Conservation (phyloP, 2,329 filamentous ascomycete species). For the Epicoccum nigrum region DNA sequence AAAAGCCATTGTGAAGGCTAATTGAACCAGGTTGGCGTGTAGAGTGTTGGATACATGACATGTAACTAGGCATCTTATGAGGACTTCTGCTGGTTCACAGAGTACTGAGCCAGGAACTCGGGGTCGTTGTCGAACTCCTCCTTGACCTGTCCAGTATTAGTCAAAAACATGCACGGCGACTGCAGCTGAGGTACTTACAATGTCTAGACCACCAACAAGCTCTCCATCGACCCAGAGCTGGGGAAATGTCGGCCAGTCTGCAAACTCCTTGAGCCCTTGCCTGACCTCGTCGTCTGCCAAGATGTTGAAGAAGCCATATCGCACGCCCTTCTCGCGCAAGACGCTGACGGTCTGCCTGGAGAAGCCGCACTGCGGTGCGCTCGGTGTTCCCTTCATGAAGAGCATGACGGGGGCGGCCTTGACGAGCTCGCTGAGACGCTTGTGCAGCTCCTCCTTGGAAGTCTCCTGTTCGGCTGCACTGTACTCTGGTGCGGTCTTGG, state of each 20-base stretch:
- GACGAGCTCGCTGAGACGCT: constrained; percentile 80
- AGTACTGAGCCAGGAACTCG: constrained; percentile 79
- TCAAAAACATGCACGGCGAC: constrained; percentile 22
- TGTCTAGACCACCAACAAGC: constrained; percentile 91
- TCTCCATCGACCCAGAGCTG: constrained; percentile 93
- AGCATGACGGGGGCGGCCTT: constrained; percentile 97
- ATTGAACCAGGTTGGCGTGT: too few relatives aligned
- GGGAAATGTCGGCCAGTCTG: constrained; percentile 98
- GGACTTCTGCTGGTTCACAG: constrained; percentile 47
- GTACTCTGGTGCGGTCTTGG: constrained; percentile 55
- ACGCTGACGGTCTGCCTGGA: constrained; percentile 87
- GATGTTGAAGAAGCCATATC: constrained; percentile 99
- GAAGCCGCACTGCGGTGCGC: constrained; percentile 88
- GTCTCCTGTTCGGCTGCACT: constrained; percentile 51
- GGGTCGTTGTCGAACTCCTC: constrained; percentile 86
- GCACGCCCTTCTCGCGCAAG: constrained; percentile 85
- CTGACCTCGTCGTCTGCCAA: constrained; percentile 95
- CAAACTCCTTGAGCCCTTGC: constrained; percentile 93
- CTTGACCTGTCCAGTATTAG: constrained; percentile 70
- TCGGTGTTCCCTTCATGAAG: constrained; percentile 97
- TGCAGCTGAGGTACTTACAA: constrained; percentile 66
- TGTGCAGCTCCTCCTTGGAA: constrained; percentile 81
- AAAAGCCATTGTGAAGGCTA: too few relatives aligned
- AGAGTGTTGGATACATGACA: too few relatives aligned
- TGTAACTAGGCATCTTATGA: constrained; percentile 20